A percentile compares a stretch with the other conserved stretches of the same genome.
Evolutionary conservation across 139 green algal species (phyloP).

Genomic region (Raphidocelis subcapitata): DNA sequence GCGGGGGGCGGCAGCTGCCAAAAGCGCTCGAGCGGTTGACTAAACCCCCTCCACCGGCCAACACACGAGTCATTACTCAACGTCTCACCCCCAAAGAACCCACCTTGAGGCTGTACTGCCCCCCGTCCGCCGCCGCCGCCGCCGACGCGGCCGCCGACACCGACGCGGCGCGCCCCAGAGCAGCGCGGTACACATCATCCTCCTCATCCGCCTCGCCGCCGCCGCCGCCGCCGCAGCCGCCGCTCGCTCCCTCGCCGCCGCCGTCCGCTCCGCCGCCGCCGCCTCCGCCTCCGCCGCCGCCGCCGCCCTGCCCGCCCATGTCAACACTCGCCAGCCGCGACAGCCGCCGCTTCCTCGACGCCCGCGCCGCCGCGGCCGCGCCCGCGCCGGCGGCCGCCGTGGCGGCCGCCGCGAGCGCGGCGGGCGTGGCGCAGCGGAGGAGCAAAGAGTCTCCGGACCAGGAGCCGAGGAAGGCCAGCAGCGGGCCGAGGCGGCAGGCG

Average conservation of each 20-base stretch:
- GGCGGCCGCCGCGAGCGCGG: constrained; percentile 9
- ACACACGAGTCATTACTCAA: too few relatives aligned
- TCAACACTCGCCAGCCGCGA: constrained; percentile 11
- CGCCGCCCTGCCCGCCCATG: constrained; percentile 1
- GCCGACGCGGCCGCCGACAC: constrained; percentile 3
- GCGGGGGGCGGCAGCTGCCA: too few relatives aligned
- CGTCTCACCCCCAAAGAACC: neutral
- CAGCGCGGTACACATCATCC: neutral
- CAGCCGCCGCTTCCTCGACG: constrained; percentile 10
- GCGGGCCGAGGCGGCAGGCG: constrained; percentile 21
- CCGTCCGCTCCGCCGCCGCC: neutral
- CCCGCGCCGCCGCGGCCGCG: neutral
- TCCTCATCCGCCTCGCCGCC: constrained; percentile 11
- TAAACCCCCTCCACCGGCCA: too few relatives aligned
- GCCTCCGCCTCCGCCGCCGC: neutral
- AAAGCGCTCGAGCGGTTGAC: too few relatives aligned
- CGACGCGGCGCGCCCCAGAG: constrained; percentile 1
- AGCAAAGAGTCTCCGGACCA: constrained; percentile 83
- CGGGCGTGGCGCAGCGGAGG: constrained; percentile 37
- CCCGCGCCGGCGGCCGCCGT: neutral
- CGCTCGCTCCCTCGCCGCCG: neutral
- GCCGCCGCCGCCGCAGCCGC: constrained; percentile 1
- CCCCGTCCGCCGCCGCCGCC: neutral
- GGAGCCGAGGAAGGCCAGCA: constrained; percentile 83
- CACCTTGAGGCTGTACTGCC: constrained; percentile 12